Percentiles rank a stretch among this genome's conserved stretches.
These are phyloP conservation scores for Taxawa tesnikishii DNA, from an alignment of 2,329 filamentous ascomycete genomes.

Conservation along the genomic window DNA sequence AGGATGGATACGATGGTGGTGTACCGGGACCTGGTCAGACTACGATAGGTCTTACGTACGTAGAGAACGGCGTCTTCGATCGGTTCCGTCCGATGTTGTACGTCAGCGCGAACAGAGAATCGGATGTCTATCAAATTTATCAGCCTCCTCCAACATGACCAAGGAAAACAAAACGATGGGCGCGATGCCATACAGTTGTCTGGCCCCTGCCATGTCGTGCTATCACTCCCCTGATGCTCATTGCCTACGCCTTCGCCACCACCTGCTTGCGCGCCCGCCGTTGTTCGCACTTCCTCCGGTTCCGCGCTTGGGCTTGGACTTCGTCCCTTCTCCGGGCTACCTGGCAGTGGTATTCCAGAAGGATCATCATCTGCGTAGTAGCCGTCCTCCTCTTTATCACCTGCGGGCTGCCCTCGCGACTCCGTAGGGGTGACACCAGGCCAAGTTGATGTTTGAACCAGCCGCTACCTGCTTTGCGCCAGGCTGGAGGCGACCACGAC, in stretches of 20 bases:
- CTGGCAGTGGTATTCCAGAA: slow-evolving; percentile 42
- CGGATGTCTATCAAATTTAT: slow-evolving; percentile 55
- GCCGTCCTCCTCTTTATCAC: slow-evolving; percentile 40
- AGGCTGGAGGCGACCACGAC: slow-evolving; percentile 55
- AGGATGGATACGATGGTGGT: slow-evolving; percentile 53
- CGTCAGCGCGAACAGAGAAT: slow-evolving; percentile 76
- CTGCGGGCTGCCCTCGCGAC: slow-evolving; percentile 42
- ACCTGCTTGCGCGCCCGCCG: not conserved
- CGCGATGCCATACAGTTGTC: slow-evolving; percentile 26
- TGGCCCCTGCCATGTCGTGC: slow-evolving; percentile 6
- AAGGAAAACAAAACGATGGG: slow-evolving; percentile 10
- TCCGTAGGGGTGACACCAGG: slow-evolving; percentile 9
- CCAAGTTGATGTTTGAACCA: slow-evolving; percentile 39
- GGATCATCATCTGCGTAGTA: slow-evolving; percentile 35
- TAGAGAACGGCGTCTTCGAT: slow-evolving; percentile 62
- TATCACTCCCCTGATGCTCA: slow-evolving; percentile 4
- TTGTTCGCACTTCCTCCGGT: slow-evolving; percentile 4
- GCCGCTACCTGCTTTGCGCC: slow-evolving; percentile 46
- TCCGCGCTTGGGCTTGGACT: slow-evolving; percentile 18
- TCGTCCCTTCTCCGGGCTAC: slow-evolving; percentile 33
- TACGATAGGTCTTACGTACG: slow-evolving; percentile 45
- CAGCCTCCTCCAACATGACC: slow-evolving; percentile 5
- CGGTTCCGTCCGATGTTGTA: slow-evolving; percentile 74
- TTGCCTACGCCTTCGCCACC: slow-evolving; percentile 5
- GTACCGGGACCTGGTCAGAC: slow-evolving; percentile 56